Conservation (phyloP, 176 grass and related monocot species). For the Aegilops umbellulata region DNA sequence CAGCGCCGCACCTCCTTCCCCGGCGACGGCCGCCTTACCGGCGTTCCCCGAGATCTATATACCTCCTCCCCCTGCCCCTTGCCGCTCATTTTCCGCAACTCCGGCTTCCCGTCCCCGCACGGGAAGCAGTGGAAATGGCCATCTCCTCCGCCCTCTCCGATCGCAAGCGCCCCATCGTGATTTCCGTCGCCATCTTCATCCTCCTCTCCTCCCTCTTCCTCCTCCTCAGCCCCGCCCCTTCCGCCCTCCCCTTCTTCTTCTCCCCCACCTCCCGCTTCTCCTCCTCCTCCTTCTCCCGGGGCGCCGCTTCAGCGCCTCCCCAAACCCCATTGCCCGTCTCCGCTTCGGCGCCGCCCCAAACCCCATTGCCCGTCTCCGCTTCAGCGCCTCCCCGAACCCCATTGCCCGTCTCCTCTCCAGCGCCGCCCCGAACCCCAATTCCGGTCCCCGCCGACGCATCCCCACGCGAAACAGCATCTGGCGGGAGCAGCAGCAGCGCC, state of each 20-base stretch:
- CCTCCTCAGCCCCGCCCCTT: conserved; percentile 36
- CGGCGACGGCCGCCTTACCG: conserved; percentile 29
- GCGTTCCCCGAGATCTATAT: neutral
- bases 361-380: neutral
- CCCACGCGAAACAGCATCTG: neutral
- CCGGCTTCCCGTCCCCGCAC: neutral
- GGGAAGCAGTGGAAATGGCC: conserved; percentile 24
- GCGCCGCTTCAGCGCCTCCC: neutral
- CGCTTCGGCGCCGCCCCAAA: neutral
- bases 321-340: neutral
- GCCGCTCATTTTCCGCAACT: neutral
- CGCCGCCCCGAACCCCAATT: neutral
- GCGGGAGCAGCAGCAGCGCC: neutral
- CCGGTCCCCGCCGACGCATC: conserved; percentile 15
- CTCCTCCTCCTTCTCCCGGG: neutral
- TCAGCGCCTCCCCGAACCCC: neutral
- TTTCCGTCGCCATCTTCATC: conserved; percentile 40
- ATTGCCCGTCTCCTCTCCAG: neutral
- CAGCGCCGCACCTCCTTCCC: conserved; percentile 14
- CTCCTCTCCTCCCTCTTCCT: conserved; percentile 42
- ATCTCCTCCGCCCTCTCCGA: conserved; percentile 52
- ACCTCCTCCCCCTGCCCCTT: too few relatives aligned
- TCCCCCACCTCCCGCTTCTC: conserved; percentile 12
- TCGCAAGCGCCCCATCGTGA: conserved; percentile 41
- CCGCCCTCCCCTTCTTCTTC: conserved; percentile 26